Evolutionary conservation across 257 asterid species (phyloP), one percentile per base, ranked within the genome.

Genomic region (Fraxinus anomala): DNA sequence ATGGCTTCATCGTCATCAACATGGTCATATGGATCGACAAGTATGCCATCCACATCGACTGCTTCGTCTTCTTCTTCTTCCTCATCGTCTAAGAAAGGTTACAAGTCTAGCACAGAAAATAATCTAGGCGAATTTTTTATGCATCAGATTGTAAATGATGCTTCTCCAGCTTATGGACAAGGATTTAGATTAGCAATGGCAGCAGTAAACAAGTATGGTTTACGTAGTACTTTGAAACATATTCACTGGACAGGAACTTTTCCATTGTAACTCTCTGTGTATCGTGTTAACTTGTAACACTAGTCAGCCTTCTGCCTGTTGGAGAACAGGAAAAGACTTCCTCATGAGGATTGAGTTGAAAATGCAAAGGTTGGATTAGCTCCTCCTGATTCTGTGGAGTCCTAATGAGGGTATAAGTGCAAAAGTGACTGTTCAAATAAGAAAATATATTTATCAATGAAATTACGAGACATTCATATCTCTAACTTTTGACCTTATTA

Each of bases 121-220:
- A 96, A 90, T 88, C 82, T 93, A 21, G 98, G 99, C 9, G 87
- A 89, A 90, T 93, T 93, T 75, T 96, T 96, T 87, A 83, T 89
- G 97, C 97, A 96, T 74, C 98, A 93, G 92, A 93, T 96, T 0
- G 89, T 88, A 1, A 83, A 92, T 26, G 97, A 93, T 44, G 89
- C 97, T 70, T 93, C 99, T 61, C 96, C 95, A 12, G 97, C 95
- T 24, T 93, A 96, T 23, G 98, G 97, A 63, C 97, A 88, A 80
- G 98, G 99, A 28, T 96, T 87, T 78, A 86, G 97, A 80, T 76
- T 94, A 10, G 99, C 90, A 66, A 89, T 88, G 88, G 91, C 87
- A 9, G 97, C 98, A 1, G 98, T 92, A 13, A 92, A 92, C 37
- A 88, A 85, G 72, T 93, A 91, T 54, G 97, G 98, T 30, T 77